A percentile compares a stretch with the other conserved stretches of the same genome.
These are phyloP conservation scores for Fusarium gaditjirri DNA, from an alignment of 2,329 filamentous ascomycete genomes.

Conservation along the genomic window DNA sequence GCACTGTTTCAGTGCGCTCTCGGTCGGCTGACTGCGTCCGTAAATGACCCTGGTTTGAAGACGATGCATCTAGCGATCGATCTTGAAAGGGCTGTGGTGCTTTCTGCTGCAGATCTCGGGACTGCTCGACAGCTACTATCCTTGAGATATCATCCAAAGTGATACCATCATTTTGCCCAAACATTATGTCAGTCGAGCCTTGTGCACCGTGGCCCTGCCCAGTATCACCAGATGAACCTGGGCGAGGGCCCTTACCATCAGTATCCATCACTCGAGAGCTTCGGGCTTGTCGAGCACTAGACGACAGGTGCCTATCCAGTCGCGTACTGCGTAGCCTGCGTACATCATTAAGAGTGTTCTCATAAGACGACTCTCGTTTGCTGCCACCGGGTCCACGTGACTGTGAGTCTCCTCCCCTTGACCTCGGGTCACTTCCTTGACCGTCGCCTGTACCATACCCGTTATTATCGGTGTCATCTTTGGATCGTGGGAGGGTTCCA, in stretches of 20 bases:
- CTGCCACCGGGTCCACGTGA: conserved; percentile 39
- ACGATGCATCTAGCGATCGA: conserved; percentile 53
- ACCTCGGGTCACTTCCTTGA: conserved; percentile 68
- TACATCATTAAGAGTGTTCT: conserved; percentile 96
- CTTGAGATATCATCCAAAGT: conserved; percentile 96
- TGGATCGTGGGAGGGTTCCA: conserved; percentile 80
- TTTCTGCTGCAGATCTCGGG: conserved; percentile 86
- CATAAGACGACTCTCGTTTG: conserved; percentile 79
- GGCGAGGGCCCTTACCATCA: conserved; percentile 70
- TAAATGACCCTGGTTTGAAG: conserved; percentile 73
- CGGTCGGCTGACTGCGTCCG: conserved; percentile 67
- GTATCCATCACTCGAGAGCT: conserved; percentile 89
- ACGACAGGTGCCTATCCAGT: conserved; percentile 93
- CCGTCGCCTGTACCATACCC: conserved; percentile 40
- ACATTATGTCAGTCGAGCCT: conserved; percentile 80
- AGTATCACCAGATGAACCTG: conserved; percentile 76
- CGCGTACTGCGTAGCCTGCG: conserved; percentile 90
- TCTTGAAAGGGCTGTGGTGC: conserved; percentile 34
- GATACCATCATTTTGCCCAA: conserved; percentile 89
- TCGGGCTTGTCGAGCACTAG: conserved; percentile 88
- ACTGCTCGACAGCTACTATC: conserved; percentile 95
- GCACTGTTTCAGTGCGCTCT: conserved; percentile 63
- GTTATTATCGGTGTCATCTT: conserved; percentile 70
- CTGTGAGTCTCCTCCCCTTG: conserved; percentile 40
- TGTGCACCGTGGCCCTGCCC: conserved; percentile 47